A percentile compares a stretch with the other conserved stretches of the same genome.
These are phyloP conservation scores for Erysimum cheiranthoides DNA, from an alignment of 345 rosid genomes.

Conservation along the genomic window DNA sequence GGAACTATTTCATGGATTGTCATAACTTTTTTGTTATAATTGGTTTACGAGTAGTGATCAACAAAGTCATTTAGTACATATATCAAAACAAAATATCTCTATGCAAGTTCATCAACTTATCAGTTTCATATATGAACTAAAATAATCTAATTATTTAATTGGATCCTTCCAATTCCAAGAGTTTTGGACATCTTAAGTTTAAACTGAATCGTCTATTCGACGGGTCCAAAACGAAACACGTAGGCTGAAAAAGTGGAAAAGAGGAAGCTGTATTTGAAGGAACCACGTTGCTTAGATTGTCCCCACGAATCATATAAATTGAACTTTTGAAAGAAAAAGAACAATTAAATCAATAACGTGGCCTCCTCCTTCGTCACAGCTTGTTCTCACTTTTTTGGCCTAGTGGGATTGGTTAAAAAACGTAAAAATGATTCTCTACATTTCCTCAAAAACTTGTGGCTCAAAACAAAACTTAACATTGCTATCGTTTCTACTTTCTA, in stretches of 20 bases:
- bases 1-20: not conserved
- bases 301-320: conserved; percentile 33
- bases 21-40: not conserved
- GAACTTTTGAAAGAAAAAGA: conserved; percentile 26
- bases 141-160: not conserved
- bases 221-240: conserved; percentile 40
- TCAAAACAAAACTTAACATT: conserved; percentile 26
- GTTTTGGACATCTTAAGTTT: not conserved
- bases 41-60: not conserved
- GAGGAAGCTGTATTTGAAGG: conserved; percentile 34
- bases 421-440: conserved; percentile 30
- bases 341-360: conserved; percentile 25
- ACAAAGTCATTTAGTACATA: not conserved
- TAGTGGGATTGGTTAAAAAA: conserved; percentile 28
- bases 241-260: conserved; percentile 28
- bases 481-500: conserved; percentile 1
- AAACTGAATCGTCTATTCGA: conserved; percentile 14
- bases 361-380: conserved; percentile 24
- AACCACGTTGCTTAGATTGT: conserved; percentile 37
- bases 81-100: not conserved
- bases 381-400: conserved; percentile 26
- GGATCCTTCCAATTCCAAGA: conserved; percentile 18
- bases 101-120: not conserved
- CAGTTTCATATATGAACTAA: not conserved
- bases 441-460: conserved; percentile 29